Evolutionary conservation across 352 stramenopile species (phyloP).

Genomic region (Globisporangium sylvaticum): DNA sequence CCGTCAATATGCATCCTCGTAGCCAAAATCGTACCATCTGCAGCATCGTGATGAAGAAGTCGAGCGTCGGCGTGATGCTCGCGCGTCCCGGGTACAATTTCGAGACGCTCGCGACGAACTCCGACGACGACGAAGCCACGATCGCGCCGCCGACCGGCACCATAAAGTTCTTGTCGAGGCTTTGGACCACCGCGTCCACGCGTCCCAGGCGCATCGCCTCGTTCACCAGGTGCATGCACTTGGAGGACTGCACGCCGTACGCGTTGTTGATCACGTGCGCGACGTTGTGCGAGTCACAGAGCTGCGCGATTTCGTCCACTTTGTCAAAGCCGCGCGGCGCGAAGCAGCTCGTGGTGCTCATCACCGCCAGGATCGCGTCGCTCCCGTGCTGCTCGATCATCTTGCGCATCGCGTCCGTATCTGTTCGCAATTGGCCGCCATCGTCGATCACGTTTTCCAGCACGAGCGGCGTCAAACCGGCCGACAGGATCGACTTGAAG

Average conservation of each 20-base stretch:
- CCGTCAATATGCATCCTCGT: not conserved
- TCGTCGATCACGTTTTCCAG: constrained; percentile 57
- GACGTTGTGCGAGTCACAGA: constrained; percentile 80
- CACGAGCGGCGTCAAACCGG: constrained; percentile 90
- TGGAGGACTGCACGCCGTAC: constrained; percentile 96
- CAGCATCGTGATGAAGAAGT: constrained; percentile 99
- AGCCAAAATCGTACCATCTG: constrained; percentile 84
- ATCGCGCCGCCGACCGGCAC: constrained; percentile 94
- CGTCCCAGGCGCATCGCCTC: constrained; percentile 84
- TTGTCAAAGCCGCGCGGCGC: constrained; percentile 94
- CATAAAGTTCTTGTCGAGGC: constrained; percentile 99
- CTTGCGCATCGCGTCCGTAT: constrained; percentile 75
- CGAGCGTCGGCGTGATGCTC: constrained; percentile 91
- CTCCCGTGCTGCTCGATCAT: constrained; percentile 56
- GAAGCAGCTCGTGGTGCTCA: constrained; percentile 99
- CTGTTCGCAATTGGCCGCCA: constrained; percentile 85
- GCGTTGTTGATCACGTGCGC: constrained; percentile 99
- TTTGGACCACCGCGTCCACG: constrained; percentile 97
- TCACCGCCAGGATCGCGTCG: constrained; percentile 88
- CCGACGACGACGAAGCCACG: constrained; percentile 64
- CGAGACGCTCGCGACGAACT: constrained; percentile 81
- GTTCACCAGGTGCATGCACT: constrained; percentile 92
- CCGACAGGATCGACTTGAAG: constrained; percentile 96
- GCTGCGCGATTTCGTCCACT: constrained; percentile 89
- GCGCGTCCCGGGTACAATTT: constrained; percentile 96